Conservation (phyloP, 208 protist species). For the Blastocrithidia nonstop region DNA sequence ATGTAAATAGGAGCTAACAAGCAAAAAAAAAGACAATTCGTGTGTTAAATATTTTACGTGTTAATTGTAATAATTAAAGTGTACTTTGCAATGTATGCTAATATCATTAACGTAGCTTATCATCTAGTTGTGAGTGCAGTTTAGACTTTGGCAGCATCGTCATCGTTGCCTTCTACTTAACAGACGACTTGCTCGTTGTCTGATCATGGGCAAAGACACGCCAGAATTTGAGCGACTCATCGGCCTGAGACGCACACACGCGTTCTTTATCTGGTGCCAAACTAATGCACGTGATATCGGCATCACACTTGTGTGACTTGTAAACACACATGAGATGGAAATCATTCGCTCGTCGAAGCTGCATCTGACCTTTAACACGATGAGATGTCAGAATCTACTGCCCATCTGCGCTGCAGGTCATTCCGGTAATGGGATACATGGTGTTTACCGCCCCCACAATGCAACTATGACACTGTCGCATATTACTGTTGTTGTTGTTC, state of each 20-base stretch:
- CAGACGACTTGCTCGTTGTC: too few species aligned
- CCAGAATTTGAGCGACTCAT: slow-evolving; percentile 81
- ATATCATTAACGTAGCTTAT: too few species aligned
- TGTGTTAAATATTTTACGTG: too few species aligned
- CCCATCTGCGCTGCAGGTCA: slow-evolving; percentile 16
- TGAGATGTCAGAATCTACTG: slow-evolving; percentile 35
- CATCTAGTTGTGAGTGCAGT: too few species aligned
- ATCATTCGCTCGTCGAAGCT: slow-evolving; percentile 40
- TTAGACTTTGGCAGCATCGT: too few species aligned
- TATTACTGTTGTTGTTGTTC: too few species aligned
- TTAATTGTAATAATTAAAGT: too few species aligned
- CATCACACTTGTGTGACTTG: slow-evolving; percentile 26
- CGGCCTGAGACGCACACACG: slow-evolving; percentile 55
- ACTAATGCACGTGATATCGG: slow-evolving; percentile 35
- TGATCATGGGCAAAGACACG: too few species aligned
- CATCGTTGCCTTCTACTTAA: too few species aligned
- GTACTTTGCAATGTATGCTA: too few species aligned
- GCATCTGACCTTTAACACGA: slow-evolving; percentile 39
- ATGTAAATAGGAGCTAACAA: too few species aligned
- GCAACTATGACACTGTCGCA: slow-evolving; percentile 12
- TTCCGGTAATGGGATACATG: slow-evolving; percentile 35
- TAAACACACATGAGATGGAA: slow-evolving; percentile 53
- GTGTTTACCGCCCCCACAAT: slow-evolving; percentile 44
- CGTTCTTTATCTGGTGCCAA: slow-evolving; percentile 41
- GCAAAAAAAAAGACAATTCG: too few species aligned